A percentile compares a stretch with the other conserved stretches of the same genome.
Conservation (phyloP, 208 protist genomes). For the Phytomonas serpens region DNA sequence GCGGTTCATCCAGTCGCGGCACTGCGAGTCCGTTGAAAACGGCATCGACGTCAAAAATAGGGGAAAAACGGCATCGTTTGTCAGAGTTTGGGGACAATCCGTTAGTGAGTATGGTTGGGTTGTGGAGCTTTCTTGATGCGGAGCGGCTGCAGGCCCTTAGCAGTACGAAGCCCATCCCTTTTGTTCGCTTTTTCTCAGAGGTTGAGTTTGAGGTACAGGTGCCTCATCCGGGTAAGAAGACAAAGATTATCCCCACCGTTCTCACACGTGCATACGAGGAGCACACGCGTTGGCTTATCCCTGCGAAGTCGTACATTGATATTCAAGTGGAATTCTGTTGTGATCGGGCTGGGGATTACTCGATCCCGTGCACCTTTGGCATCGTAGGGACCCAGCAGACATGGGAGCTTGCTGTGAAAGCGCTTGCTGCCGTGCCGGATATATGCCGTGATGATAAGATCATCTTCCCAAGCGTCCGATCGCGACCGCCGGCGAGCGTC, state of each 20-base stretch:
- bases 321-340: constrained; percentile 82
- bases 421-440: constrained; percentile 64
- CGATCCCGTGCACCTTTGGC: constrained; percentile 57
- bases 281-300: constrained; percentile 81
- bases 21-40: background rate
- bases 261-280: constrained; percentile 39
- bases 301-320: constrained; percentile 40
- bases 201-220: constrained; percentile 49
- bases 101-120: background rate
- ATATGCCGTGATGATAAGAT: constrained; percentile 76
- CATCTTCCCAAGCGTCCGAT: constrained; percentile 67
- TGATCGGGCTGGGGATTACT: constrained; percentile 30
- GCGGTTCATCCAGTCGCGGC: background rate
- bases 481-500: constrained; percentile 21
- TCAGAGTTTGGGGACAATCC: background rate
- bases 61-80: background rate
- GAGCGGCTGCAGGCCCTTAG: background rate
- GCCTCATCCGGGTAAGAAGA: constrained; percentile 12
- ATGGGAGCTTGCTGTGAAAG: constrained; percentile 37
- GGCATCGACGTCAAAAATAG: background rate
- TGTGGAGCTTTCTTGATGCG: background rate
- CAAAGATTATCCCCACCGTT: constrained; percentile 17
- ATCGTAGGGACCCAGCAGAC: constrained; percentile 67
- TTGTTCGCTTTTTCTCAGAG: constrained; percentile 72
- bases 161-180: constrained; percentile 8